Conservation (phyloP, 805 yeast species). For the Myxozyma mucilagina region DNA sequence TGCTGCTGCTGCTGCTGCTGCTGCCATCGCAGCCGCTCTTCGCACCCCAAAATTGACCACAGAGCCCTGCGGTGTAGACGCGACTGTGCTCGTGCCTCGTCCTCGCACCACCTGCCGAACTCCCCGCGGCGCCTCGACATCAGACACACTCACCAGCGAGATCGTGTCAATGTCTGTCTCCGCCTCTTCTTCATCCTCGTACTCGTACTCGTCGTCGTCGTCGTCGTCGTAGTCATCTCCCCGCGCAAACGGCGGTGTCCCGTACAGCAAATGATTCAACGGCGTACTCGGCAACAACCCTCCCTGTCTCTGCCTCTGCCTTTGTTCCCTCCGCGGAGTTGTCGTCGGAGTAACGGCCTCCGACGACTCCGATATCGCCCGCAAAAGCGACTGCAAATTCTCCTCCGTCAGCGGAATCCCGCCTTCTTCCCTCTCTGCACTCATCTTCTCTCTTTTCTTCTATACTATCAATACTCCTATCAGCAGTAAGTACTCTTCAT, state of each 20-base stretch:
- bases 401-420: conserved; percentile 28
- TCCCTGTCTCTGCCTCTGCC: neutral
- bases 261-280: conserved; percentile 3
- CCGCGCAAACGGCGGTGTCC: conserved; percentile 7
- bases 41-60: conserved; percentile 25
- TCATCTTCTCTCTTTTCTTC: too few relatives aligned
- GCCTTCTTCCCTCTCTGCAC: too few relatives aligned
- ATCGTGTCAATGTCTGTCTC: conserved; percentile 6
- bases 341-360: neutral
- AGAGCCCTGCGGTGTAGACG: conserved; percentile 29
- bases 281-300: conserved; percentile 2
- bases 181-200: neutral
- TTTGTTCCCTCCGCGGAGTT: neutral
- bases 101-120: neutral
- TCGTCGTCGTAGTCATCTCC: neutral
- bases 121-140: conserved; percentile 5
- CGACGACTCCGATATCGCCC: conserved; percentile 16
- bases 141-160: conserved; percentile 7
- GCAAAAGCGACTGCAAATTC: conserved; percentile 25
- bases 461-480: too few relatives aligned
- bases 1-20: conserved; percentile 3
- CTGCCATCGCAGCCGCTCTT: conserved; percentile 18
- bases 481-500: too few relatives aligned
- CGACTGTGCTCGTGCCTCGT: conserved; percentile 16
- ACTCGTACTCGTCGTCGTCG: neutral